Conservation (phyloP, 164 flowering plant genomes). For the Houttuynia cordata region DNA sequence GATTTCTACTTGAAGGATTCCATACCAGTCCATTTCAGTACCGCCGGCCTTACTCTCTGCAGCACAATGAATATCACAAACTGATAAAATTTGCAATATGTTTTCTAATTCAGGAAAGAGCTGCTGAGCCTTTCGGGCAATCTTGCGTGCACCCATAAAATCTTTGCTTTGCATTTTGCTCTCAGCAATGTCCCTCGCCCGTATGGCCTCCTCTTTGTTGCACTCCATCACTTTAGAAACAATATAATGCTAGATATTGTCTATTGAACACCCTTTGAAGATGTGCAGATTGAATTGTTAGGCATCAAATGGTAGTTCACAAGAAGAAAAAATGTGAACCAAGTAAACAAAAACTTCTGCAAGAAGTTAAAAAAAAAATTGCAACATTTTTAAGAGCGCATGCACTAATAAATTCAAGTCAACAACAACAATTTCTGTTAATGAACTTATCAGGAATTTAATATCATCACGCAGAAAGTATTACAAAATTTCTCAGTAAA, state of each 20-base stretch:
- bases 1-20: constrained; percentile 50
- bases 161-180: constrained; percentile 51
- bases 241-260: background rate
- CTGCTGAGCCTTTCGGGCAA: constrained; percentile 51
- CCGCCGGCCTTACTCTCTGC: constrained; percentile 37
- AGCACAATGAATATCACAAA: constrained; percentile 75
- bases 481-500: too few relatives aligned
- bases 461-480: too few relatives aligned
- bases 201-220: constrained; percentile 79
- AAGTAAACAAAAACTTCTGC: too few relatives aligned
- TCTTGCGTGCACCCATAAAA: constrained; percentile 52
- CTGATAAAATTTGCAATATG: constrained; percentile 49
- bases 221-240: constrained; percentile 46
- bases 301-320: too few relatives aligned
- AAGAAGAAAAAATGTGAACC: too few relatives aligned
- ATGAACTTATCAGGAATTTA: too few relatives aligned
- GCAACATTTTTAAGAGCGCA: too few relatives aligned
- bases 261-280: background rate
- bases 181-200: constrained; percentile 66
- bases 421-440: too few relatives aligned
- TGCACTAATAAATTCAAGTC: too few relatives aligned
- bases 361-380: too few relatives aligned
- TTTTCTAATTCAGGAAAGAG: constrained; percentile 52
- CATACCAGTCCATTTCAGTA: constrained; percentile 67
- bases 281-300: background rate